phyloP scores from a whole-genome alignment of 2,329 filamentous ascomycete genomes.

The Botrytis pseudocinerea region DNA sequence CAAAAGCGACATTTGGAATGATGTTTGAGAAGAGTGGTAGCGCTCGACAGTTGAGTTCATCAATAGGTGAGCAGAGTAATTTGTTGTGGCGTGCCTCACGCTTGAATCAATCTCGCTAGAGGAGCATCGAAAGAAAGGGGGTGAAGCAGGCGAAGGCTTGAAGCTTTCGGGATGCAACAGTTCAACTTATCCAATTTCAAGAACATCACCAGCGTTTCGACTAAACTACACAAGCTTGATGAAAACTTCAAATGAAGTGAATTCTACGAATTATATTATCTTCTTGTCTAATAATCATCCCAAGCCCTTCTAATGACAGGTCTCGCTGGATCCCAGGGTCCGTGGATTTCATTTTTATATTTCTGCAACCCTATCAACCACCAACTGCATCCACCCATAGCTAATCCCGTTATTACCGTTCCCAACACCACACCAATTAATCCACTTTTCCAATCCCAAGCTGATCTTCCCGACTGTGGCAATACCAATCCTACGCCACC shows the following conservation, averaged over 20 bases:
- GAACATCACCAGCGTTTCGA: neutral
- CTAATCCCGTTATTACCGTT: constrained; percentile 69
- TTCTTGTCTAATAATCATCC: constrained; percentile 17
- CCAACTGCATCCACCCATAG: constrained; percentile 94
- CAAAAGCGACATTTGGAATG: neutral
- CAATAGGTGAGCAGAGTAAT: neutral
- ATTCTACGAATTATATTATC: too few relatives aligned
- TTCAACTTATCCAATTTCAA: neutral
- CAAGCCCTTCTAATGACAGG: constrained; percentile 66
- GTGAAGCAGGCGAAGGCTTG: neutral
- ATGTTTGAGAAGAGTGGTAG: neutral
- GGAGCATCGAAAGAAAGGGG: neutral
- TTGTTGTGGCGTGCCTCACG: neutral
- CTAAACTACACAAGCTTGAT: neutral
- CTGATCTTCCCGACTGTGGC: constrained; percentile 55
- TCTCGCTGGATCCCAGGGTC: constrained; percentile 94
- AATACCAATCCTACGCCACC: constrained; percentile 67
- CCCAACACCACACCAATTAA: constrained; percentile 73
- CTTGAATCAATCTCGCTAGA: neutral
- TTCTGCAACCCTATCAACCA: constrained; percentile 97
- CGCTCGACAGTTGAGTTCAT: neutral
- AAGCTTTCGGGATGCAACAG: neutral
- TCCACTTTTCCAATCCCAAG: constrained; percentile 39
- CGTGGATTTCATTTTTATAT: constrained; percentile 98
- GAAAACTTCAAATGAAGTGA: neutral